Percentiles rank a stretch among this genome's conserved stretches.
These are phyloP conservation scores for Trichoderma arundinaceum DNA, from an alignment of 2,329 filamentous ascomycete genomes.

Conservation along the genomic window DNA sequence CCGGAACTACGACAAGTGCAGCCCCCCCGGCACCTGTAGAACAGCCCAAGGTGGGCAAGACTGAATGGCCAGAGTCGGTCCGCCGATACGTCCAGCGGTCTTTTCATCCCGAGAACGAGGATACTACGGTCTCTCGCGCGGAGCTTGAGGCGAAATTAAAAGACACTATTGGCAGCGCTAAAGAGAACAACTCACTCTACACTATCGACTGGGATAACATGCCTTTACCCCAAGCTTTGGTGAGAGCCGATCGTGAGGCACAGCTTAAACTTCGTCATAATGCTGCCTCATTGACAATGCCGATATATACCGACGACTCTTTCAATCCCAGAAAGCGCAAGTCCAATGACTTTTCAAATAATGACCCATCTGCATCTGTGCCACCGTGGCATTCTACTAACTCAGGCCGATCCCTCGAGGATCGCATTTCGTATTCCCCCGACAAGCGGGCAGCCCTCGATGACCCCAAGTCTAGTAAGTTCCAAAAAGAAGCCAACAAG, in stretches of 20 bases:
- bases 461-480: conserved; percentile 78
- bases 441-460: conserved; percentile 52
- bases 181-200: conserved; percentile 73
- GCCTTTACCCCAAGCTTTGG: conserved; percentile 83
- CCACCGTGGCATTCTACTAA: conserved; percentile 80
- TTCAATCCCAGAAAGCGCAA: conserved; percentile 77
- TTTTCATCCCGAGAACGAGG: conserved; percentile 75
- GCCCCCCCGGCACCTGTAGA: conserved; percentile 42
- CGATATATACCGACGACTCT: conserved; percentile 37
- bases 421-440: conserved; percentile 71
- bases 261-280: conserved; percentile 50
- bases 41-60: conserved; percentile 60
- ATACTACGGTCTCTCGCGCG: conserved; percentile 63
- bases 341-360: conserved; percentile 67
- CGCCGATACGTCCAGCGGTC: conserved; percentile 88
- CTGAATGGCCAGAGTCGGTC: conserved; percentile 82
- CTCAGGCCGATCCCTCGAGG: conserved; percentile 64
- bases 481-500: conserved; percentile 86
- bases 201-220: conserved; percentile 81
- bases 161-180: conserved; percentile 80
- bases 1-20: conserved; percentile 41
- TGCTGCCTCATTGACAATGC: conserved; percentile 34
- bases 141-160: conserved; percentile 89
- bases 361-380: conserved; percentile 56
- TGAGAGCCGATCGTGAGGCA: conserved; percentile 70